Conservation (phyloP, 345 rosid species). For the Eucalyptus regnans region DNA sequence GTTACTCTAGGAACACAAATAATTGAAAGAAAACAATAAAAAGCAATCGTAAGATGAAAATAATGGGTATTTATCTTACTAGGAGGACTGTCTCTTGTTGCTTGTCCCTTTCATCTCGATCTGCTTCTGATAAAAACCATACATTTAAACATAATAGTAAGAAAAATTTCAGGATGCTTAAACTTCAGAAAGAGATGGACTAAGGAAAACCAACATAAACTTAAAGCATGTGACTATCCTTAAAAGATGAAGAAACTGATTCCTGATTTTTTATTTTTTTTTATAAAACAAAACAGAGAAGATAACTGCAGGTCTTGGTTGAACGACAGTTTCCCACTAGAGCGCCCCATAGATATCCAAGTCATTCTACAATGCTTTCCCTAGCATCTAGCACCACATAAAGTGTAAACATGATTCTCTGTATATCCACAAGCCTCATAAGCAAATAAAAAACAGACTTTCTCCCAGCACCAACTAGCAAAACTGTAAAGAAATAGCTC, state of each 20-base stretch:
- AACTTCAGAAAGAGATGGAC: background rate
- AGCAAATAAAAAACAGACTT: background rate
- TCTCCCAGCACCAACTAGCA: background rate
- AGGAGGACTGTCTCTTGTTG: conserved; percentile 3
- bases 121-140: conserved; percentile 11
- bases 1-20: background rate
- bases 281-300: background rate
- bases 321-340: background rate
- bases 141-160: background rate
- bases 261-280: background rate
- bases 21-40: background rate
- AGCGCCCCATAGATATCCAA: background rate
- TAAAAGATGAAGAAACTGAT: background rate
- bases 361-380: background rate
- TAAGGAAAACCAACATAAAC: background rate
- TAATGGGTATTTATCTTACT: conserved; percentile 12
- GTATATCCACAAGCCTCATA: background rate
- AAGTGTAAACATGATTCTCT: background rate
- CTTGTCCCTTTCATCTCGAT: conserved; percentile 2
- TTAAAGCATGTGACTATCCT: background rate
- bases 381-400: background rate
- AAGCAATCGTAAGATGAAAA: background rate
- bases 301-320: background rate
- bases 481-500: background rate
- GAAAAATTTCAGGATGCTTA: background rate